phyloP scores from a whole-genome alignment of 2,329 filamentous ascomycete genomes.

The Aspergillus sp. region DNA sequence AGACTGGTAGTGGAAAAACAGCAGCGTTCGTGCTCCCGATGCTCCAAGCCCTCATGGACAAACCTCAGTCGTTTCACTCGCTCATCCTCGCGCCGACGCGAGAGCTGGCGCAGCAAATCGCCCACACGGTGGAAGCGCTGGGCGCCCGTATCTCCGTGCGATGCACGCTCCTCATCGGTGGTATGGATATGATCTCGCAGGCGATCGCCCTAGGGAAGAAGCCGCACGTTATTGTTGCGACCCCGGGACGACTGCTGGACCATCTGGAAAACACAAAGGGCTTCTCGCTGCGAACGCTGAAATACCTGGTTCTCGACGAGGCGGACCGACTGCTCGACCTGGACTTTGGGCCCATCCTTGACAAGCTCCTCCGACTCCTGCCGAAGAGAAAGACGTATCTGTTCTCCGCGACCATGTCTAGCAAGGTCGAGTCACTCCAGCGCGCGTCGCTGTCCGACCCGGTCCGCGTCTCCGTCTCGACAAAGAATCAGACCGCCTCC shows the following conservation, averaged over 20 bases:
- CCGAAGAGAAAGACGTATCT: constrained; percentile 80
- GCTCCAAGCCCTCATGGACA: constrained; percentile 83
- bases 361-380: constrained; percentile 88
- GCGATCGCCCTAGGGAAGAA: constrained; percentile 91
- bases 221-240: constrained; percentile 90
- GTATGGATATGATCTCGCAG: constrained; percentile 93
- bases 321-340: constrained; percentile 89
- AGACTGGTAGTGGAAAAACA: constrained; percentile 95
- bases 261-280: constrained; percentile 97
- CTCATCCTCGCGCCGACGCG: constrained; percentile 89
- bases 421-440: constrained; percentile 89
- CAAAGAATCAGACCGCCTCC: constrained; percentile 86
- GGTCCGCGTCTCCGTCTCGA: constrained; percentile 75
- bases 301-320: constrained; percentile 93
- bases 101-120: constrained; percentile 89
- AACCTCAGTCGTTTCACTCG: constrained; percentile 81
- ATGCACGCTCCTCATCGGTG: constrained; percentile 82
- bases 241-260: constrained; percentile 82
- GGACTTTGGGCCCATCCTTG: constrained; percentile 87
- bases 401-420: constrained; percentile 92
- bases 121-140: constrained; percentile 80
- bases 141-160: constrained; percentile 85
- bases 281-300: constrained; percentile 76
- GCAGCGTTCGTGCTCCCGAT: constrained; percentile 93
- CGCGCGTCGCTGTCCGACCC: constrained; percentile 84